A percentile compares a stretch with the other conserved stretches of the same genome.
phyloP scores from a whole-genome alignment of 371 early-diverging fungal species.

The Mucor mucedo region DNA sequence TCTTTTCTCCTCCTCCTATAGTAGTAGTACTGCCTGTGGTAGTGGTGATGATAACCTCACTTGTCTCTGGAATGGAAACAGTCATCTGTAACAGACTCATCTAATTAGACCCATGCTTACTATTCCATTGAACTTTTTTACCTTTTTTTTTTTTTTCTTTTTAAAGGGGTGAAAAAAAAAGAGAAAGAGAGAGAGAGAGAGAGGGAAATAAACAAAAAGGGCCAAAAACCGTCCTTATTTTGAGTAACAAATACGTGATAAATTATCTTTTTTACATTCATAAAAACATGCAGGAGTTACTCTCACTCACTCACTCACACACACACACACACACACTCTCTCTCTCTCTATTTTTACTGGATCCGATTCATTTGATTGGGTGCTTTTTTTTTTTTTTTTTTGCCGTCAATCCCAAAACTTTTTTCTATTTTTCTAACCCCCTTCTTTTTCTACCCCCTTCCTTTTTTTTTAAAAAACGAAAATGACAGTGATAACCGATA shows the following conservation, averaged over 20 bases:
- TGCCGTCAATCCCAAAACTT: not conserved
- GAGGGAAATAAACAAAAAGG: constrained; percentile 4
- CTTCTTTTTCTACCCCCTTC: not conserved
- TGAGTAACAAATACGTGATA: constrained; percentile 11
- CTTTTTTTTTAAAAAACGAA: not conserved
- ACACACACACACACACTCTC: not conserved
- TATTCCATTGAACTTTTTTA: too few relatives aligned
- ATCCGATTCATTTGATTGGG: not conserved
- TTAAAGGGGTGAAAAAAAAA: not conserved
- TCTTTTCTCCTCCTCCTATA: too few relatives aligned
- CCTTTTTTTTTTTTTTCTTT: not conserved
- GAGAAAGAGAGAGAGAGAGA: not conserved
- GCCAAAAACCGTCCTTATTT: not conserved
- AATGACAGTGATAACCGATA: constrained; percentile 40
- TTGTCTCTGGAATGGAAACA: too few relatives aligned
- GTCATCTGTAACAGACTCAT: too few relatives aligned
- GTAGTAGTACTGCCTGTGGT: too few relatives aligned
- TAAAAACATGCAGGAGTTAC: not conserved
- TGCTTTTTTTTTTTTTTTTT: not conserved
- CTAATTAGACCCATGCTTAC: too few relatives aligned
- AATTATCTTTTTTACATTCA: not conserved
- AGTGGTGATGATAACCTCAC: too few relatives aligned
- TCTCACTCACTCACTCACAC: not conserved
- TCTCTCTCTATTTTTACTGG: not conserved
- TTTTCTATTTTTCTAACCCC: not conserved